Base-by-base conservation (phyloP, 2,329 filamentous ascomycete species). In the Aquanectria penicillioides region DNA sequence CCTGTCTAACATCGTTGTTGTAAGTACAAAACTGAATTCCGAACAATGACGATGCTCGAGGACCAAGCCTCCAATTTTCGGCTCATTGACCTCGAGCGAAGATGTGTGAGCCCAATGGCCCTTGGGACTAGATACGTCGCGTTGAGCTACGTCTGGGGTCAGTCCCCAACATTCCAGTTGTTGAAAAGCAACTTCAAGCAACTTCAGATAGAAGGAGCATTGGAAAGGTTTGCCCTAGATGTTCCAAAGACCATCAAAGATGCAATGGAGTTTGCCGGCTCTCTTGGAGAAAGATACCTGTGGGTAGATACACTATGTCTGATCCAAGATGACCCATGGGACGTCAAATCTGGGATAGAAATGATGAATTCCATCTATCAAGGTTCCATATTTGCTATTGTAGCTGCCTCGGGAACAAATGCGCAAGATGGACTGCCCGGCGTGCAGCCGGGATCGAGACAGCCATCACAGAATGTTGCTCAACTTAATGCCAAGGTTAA, bases 281-380 rank as follows among this genome's bases (percentile, higher is more conserved):
- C 17, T 23, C 28, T 66, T 0, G 59, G 61, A 1, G 61, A 63
- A 46, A 48, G 34, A 11, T 65, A 63, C 4, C 57, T 65, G 10
- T 67, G 65, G 65, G 34, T 66, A 1, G 64, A 67, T 25, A 50
- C 54, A 3, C 56, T 65, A 6, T 67, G 65, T 26, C 57, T 67
- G 2, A 46, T 63, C 2, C 62, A 67, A n/a, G 58, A 66, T 15
- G 57, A 63, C 31, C 4, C 7, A 9, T 31, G 31, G 3, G 54
- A 61, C 11, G 20, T 59, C n/a, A 53, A 47, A 9, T 28, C 13
- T 2, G 55, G 54, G 1, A 37, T 51, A 4, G 17, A 38, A 9
- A 44, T 50, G 1, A 61, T 59, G 59, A 47, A 51, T 15, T 54
- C 50, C 1, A 55, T 62, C 2, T 61, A 63, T 3, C n/a, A 49